phyloP scores from a whole-genome alignment of 208 protist species.

The Trypanosoma mega region DNA sequence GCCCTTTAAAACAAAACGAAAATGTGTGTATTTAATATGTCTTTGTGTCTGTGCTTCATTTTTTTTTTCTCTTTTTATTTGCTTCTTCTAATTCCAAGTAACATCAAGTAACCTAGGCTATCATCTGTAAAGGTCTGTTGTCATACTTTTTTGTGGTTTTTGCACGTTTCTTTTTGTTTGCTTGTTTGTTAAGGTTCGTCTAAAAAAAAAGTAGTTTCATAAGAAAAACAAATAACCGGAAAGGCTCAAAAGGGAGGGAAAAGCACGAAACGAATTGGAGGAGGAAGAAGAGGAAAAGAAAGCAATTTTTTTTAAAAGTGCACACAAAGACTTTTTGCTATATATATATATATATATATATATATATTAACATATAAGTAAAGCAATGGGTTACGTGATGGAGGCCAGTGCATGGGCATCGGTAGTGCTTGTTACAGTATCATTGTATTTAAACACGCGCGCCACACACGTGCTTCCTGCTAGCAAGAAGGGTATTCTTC shows the following conservation, averaged over 20 bases:
- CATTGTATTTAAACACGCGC: slow-evolving; percentile 18
- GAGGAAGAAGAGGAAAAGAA: too few species aligned
- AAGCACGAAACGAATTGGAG: too few species aligned
- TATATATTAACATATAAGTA: neutral
- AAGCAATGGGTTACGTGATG: neutral
- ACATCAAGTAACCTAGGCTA: neutral
- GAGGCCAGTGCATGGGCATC: neutral
- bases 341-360: slow-evolving; percentile 3
- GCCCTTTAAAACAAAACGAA: too few species aligned
- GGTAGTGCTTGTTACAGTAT: neutral
- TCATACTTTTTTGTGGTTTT: neutral
- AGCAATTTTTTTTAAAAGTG: too few species aligned
- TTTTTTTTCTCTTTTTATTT: too few species aligned
- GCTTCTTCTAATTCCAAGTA: neutral
- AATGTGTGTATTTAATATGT: too few species aligned
- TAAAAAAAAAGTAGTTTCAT: too few species aligned
- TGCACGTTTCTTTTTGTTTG: neutral
- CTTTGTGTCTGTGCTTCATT: too few species aligned
- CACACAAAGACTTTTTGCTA: neutral
- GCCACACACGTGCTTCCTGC: slow-evolving; percentile 23
- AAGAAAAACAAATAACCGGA: too few species aligned
- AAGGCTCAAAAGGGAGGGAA: too few species aligned
- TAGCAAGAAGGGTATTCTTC: slow-evolving; percentile 15
- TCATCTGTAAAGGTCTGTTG: neutral
- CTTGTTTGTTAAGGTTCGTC: neutral